Evolutionary conservation across 768 basidiomycete genomes (phyloP).

Genomic region (Lentinus brumalis): DNA sequence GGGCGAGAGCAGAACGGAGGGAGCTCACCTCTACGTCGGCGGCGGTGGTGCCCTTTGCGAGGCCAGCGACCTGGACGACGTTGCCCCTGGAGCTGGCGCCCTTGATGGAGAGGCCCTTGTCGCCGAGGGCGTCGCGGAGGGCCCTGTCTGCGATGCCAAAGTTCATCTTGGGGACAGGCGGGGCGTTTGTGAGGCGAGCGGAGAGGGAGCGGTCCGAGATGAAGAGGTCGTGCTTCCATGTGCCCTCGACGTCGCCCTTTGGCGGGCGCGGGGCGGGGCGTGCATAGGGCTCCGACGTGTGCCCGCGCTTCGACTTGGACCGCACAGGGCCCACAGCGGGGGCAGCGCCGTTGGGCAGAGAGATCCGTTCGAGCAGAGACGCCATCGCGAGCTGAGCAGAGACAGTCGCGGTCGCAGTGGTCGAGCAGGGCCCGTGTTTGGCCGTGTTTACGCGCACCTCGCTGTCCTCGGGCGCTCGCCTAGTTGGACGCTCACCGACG

Average conservation of each 20-base stretch:
- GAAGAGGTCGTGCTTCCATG: conserved; percentile 75
- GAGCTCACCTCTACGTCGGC: conserved; percentile 67
- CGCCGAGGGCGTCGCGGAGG: conserved; percentile 57
- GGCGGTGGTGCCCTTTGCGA: conserved; percentile 75
- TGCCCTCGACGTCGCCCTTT: conserved; percentile 65
- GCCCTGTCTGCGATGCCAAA: conserved; percentile 61
- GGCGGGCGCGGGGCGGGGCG: conserved; percentile 46
- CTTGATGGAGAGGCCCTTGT: conserved; percentile 57
- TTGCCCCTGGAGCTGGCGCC: conserved; percentile 67
- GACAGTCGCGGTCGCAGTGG: no score
- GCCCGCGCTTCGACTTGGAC: conserved; percentile 21
- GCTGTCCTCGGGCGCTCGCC: background rate
- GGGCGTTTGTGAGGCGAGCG: conserved; percentile 53
- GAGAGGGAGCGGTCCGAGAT: conserved; percentile 42
- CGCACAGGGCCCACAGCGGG: conserved; percentile 25
- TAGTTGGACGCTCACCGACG: background rate
- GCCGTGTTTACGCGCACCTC: background rate
- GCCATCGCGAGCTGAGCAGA: conserved; percentile 40
- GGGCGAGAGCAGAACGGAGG: background rate
- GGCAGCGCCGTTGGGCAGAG: conserved; percentile 6
- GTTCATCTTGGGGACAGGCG: conserved; percentile 50
- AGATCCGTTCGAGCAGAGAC: conserved; percentile 61
- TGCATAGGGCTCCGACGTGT: conserved; percentile 25
- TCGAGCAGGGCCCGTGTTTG: conserved; percentile 6
- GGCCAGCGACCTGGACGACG: conserved; percentile 72